Percentiles rank a stretch among this genome's conserved stretches.
Evolutionary conservation across 202 grass and related monocot genomes (phyloP).

Genomic region (Alloteropsis angusta): DNA sequence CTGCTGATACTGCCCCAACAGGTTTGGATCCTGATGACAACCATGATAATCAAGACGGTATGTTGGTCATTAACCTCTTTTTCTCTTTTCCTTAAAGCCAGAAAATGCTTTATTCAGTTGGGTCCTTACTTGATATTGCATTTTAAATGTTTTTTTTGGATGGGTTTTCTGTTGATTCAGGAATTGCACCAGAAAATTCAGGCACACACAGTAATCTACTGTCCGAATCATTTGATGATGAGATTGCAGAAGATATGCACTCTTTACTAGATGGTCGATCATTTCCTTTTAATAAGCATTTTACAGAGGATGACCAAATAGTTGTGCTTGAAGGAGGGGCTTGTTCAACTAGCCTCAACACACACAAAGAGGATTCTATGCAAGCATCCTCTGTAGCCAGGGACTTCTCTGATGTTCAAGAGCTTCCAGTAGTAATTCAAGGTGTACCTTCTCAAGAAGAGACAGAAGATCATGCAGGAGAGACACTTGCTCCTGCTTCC

Average conservation of each 20-base stretch:
- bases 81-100: background rate
- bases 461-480: background rate
- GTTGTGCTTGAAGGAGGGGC: conserved; percentile 25
- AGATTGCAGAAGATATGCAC: conserved; percentile 22
- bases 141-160: conserved; percentile 20
- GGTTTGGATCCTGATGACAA: conserved; percentile 12
- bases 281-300: conserved; percentile 22
- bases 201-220: background rate
- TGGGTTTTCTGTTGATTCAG: conserved; percentile 34
- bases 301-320: conserved; percentile 20
- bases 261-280: conserved; percentile 29
- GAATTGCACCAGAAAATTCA: conserved; percentile 21
- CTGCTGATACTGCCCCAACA: background rate
- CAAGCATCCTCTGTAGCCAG: conserved; percentile 4
- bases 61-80: background rate
- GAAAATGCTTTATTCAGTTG: conserved; percentile 11
- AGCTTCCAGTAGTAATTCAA: conserved; percentile 13
- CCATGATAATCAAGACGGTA: conserved; percentile 27
- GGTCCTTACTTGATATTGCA: conserved; percentile 4
- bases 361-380: conserved; percentile 26
- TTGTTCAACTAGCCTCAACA: conserved; percentile 32
- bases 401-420: conserved; percentile 27
- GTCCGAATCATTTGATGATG: conserved; percentile 18
- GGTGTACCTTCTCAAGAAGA: conserved; percentile 5
- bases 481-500: background rate